Percentiles rank a stretch among this genome's conserved stretches.
Evolutionary conservation across 768 basidiomycete species (phyloP).

Genomic region (Boletus eberwhitei): DNA sequence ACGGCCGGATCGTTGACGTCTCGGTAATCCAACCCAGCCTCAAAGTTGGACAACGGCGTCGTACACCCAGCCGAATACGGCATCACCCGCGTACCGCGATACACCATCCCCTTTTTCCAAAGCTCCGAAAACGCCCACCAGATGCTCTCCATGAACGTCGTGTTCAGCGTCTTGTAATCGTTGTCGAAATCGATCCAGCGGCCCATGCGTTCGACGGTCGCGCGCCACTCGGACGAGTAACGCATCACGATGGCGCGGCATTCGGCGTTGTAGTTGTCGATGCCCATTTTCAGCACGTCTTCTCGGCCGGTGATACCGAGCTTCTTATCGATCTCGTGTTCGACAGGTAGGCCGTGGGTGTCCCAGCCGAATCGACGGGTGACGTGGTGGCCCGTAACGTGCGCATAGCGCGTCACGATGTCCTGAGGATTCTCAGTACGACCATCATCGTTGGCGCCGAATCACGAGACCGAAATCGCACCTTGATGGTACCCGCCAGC

Average conservation of each 20-base stretch:
- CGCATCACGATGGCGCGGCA: constrained; percentile 97
- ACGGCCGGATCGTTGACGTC: constrained; percentile 96
- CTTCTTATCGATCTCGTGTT: constrained; percentile 98
- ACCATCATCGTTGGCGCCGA: not conserved
- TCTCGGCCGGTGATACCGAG: constrained; percentile 88
- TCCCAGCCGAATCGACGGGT: constrained; percentile 97
- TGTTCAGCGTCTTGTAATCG: constrained; percentile 96
- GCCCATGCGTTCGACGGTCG: constrained; percentile 95
- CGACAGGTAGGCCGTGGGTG: constrained; percentile 97
- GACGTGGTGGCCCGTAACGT: constrained; percentile 90
- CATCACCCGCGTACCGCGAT: constrained; percentile 93
- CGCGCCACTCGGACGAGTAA: constrained; percentile 90
- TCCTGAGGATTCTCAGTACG: constrained; percentile 53
- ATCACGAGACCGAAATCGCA: constrained; percentile 31
- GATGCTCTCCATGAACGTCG: constrained; percentile 93
- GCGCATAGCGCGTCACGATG: constrained; percentile 94
- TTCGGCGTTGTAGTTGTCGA: constrained; percentile 96
- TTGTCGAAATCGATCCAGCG: constrained; percentile 99
- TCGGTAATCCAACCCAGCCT: constrained; percentile 88
- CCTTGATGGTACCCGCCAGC: constrained; percentile 91
- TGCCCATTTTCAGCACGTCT: constrained; percentile 93
- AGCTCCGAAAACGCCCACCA: constrained; percentile 99
- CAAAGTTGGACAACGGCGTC: constrained; percentile 96
- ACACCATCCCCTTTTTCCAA: constrained; percentile 90
- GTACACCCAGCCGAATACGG: constrained; percentile 97